These are phyloP conservation scores for Grosmannia huntii DNA, from an alignment of 2,329 filamentous ascomycete species.

Conservation along the genomic window DNA sequence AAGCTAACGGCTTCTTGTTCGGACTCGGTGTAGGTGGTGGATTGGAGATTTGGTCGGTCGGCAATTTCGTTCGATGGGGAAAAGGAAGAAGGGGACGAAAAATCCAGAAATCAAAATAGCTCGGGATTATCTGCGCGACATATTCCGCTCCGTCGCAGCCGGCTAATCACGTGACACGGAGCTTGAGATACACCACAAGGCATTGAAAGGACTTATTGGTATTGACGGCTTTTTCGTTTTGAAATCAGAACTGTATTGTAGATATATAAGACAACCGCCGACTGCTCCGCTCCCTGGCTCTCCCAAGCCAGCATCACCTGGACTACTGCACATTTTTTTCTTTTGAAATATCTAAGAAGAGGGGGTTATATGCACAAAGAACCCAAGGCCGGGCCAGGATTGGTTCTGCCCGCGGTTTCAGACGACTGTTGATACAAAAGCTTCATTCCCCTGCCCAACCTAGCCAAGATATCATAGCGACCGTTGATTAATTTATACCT, in stretches of 20 bases:
- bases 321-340: background rate
- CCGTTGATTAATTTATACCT: slow-evolving; percentile 50
- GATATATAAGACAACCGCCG: background rate
- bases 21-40: background rate
- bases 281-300: background rate
- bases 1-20: slow-evolving; percentile 5
- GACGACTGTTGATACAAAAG: slow-evolving; percentile 11
- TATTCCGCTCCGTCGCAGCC: slow-evolving; percentile 4
- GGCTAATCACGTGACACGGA: background rate
- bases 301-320: background rate
- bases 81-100: slow-evolving; percentile 1
- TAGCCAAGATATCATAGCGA: background rate
- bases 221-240: background rate
- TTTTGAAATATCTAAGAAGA: slow-evolving; percentile 20
- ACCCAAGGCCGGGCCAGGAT: background rate
- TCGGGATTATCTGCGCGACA: slow-evolving; percentile 6
- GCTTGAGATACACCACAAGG: background rate
- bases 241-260: background rate
- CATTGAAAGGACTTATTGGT: background rate
- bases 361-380: slow-evolving; percentile 31
- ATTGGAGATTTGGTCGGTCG: background rate
- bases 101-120: slow-evolving; percentile 3
- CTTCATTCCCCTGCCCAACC: background rate
- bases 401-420: background rate
- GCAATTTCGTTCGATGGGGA: background rate